A percentile compares a stretch with the other conserved stretches of the same genome.
phyloP scores from a whole-genome alignment of 805 yeast genomes.

The Kazachstania bromeliacearum region DNA sequence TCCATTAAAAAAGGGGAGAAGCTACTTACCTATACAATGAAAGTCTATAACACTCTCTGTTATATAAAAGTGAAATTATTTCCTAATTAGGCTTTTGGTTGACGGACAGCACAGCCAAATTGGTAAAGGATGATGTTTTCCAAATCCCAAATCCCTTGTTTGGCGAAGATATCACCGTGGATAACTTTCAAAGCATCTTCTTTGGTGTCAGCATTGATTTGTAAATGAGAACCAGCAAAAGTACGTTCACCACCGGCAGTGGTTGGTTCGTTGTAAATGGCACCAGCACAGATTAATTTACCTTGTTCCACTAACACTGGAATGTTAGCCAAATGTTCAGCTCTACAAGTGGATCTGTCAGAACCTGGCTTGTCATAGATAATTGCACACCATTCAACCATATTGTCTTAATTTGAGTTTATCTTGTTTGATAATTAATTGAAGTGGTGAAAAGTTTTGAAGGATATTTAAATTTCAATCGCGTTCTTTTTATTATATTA shows the following conservation, averaged over 20 bases:
- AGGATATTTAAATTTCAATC: no score
- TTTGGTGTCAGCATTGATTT: slow-evolving; percentile 51
- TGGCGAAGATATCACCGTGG: slow-evolving; percentile 52
- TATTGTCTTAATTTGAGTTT: no score
- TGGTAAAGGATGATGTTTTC: slow-evolving; percentile 53
- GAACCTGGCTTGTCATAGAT: slow-evolving; percentile 60
- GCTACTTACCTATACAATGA: no score
- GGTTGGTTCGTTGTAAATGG: slow-evolving; percentile 39
- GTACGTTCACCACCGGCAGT: slow-evolving; percentile 34
- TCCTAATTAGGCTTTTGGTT: slow-evolving; percentile 23
- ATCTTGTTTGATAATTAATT: no score
- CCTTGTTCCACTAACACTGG: slow-evolving; percentile 37
- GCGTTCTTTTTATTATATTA: no score
- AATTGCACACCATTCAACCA: slow-evolving; percentile 59
- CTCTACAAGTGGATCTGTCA: slow-evolving; percentile 45
- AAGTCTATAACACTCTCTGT: not conserved
- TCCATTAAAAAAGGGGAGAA: no score
- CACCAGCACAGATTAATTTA: slow-evolving; percentile 41
- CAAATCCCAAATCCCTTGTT: slow-evolving; percentile 69
- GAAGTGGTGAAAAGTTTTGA: no score
- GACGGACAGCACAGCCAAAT: slow-evolving; percentile 38
- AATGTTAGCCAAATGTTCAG: slow-evolving; percentile 43
- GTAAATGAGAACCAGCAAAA: slow-evolving; percentile 63
- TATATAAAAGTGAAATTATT: not conserved
- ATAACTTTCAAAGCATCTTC: slow-evolving; percentile 59